Evolutionary conservation across 306 rosid species (phyloP), one percentile per base, ranked within the genome.

Genomic region (Castanospermum australe): DNA sequence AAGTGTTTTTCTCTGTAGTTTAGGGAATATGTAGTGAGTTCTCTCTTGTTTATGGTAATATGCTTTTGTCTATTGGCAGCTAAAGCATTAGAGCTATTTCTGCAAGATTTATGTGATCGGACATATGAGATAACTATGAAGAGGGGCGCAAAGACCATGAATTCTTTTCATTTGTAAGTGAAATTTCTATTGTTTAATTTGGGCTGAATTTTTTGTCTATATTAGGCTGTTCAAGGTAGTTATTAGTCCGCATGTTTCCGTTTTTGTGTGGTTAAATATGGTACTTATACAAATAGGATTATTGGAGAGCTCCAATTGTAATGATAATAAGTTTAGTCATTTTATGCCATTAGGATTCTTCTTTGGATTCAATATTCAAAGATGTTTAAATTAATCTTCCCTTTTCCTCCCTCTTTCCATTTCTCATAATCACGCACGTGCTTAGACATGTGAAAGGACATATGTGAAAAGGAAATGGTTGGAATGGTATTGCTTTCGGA

Each of bases 81-180:
- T n/a, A n/a, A n/a, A n/a, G n/a, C n/a, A n/a, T n/a, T n/a, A n/a
- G n/a, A n/a, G n/a, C n/a, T n/a, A n/a, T n/a, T n/a, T n/a, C n/a
- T n/a, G n/a, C n/a, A n/a, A n/a, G n/a, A n/a, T n/a, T n/a, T n/a
- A n/a, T n/a, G n/a, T n/a, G n/a, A n/a, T n/a, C n/a, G n/a, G n/a
- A n/a, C n/a, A n/a, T n/a, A n/a, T n/a, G n/a, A n/a, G n/a, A n/a
- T n/a, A n/a, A n/a, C n/a, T n/a, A n/a, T n/a, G n/a, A n/a, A n/a
- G n/a, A n/a, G n/a, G n/a, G n/a, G n/a, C n/a, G n/a, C n/a, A n/a
- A n/a, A n/a, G n/a, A n/a, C n/a, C n/a, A 64, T 91, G 93, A 91
- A 85, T 79, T 79, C 97, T 78, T 82, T 87, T 64, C 97, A 91
- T 87, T 86, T 91, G 97, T 92, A 76, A 92, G 97, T 84, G 64